Percentiles rank a stretch among this genome's conserved stretches.
phyloP scores from a whole-genome alignment of 345 rosid genomes.

The Passiflora organensis region DNA sequence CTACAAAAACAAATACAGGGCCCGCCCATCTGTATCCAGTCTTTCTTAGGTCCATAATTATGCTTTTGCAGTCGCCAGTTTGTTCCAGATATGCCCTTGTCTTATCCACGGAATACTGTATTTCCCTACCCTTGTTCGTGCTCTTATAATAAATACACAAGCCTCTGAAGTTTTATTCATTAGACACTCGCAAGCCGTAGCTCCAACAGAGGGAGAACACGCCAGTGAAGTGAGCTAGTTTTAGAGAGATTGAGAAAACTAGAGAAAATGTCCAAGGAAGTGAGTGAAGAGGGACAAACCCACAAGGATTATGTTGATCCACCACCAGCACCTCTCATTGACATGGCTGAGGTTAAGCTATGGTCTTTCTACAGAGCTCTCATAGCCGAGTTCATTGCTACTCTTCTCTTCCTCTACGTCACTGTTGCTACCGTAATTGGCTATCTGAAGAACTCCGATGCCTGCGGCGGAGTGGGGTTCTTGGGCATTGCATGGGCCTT shows the following conservation, averaged over 20 bases:
- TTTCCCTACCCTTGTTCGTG: conserved; percentile 3
- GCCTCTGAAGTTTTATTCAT: no score
- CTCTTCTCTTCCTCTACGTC: conserved; percentile 86
- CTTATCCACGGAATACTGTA: conserved; percentile 23
- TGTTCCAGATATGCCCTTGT: conserved; percentile 44
- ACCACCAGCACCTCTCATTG: conserved; percentile 86
- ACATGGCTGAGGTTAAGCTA: conserved; percentile 55
- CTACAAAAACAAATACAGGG: not conserved
- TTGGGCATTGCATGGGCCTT: conserved; percentile 92
- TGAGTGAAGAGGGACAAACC: conserved; percentile 64
- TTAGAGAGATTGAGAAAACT: not conserved
- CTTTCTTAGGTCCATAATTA: not conserved
- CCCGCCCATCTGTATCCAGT: not conserved
- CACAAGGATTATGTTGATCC: conserved; percentile 90
- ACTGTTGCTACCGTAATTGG: conserved; percentile 82
- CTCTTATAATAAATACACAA: conserved; percentile 16
- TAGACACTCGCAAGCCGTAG: no score
- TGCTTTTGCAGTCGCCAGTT: not conserved
- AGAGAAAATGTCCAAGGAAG: conserved; percentile 65
- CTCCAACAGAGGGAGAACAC: no score
- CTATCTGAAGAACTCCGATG: conserved; percentile 47
- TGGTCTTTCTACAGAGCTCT: conserved; percentile 95
- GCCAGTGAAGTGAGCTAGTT: not conserved
- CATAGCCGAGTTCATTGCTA: conserved; percentile 92
- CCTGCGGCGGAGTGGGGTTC: conserved; percentile 82